Percentiles rank a stretch among this genome's conserved stretches.
phyloP scores from a whole-genome alignment of 345 rosid genomes.

The Salix exigua region DNA sequence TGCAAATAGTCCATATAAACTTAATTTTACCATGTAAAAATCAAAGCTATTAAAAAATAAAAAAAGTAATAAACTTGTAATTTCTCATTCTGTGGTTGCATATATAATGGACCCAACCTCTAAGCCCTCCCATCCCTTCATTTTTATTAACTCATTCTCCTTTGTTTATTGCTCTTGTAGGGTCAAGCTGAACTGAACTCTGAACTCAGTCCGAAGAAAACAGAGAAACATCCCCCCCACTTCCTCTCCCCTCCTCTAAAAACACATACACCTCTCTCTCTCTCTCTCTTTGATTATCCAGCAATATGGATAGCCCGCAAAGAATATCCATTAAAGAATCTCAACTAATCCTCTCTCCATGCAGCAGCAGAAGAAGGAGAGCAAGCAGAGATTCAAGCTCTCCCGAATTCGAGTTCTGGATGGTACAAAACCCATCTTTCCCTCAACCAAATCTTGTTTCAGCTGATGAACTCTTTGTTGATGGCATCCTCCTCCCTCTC shows the following conservation, averaged over 20 bases:
- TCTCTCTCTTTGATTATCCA: neutral
- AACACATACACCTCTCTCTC: neutral
- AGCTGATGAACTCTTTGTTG: constrained; percentile 74
- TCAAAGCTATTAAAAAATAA: too few relatives aligned
- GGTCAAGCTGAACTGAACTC: neutral
- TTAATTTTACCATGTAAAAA: too few relatives aligned
- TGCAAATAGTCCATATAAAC: too few relatives aligned
- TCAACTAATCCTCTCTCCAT: constrained; percentile 11
- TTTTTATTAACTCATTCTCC: neutral
- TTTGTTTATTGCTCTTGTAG: constrained; percentile 7
- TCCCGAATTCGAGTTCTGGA: constrained; percentile 81
- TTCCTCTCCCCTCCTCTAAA: neutral
- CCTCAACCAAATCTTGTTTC: constrained; percentile 49
- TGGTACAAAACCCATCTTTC: constrained; percentile 44
- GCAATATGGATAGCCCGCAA: neutral
- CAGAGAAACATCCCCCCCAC: neutral
- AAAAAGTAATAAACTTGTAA: too few relatives aligned
- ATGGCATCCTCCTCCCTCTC: constrained; percentile 67
- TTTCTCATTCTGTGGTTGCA: neutral
- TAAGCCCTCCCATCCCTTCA: too few relatives aligned
- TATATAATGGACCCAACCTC: neutral
- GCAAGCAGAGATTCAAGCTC: constrained; percentile 29
- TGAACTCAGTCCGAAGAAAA: neutral
- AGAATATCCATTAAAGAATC: neutral
- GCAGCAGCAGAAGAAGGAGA: constrained; percentile 12